A percentile compares a stretch with the other conserved stretches of the same genome.
Conservation (phyloP, 306 rosid species). For the Hippophae rhamnoides region DNA sequence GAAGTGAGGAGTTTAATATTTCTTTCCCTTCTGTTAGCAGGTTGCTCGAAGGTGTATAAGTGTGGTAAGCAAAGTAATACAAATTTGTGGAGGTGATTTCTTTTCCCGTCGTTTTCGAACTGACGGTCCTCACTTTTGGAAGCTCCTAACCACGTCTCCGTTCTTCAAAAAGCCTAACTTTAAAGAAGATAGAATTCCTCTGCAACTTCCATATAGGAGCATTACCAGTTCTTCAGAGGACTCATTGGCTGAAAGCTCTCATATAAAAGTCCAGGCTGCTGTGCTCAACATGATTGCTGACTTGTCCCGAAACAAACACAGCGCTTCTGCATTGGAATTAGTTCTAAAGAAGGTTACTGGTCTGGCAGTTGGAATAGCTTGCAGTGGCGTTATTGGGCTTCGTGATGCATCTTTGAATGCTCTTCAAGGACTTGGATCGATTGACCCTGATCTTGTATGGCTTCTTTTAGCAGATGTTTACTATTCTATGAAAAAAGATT, state of each 20-base stretch:
- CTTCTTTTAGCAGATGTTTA: slow-evolving; percentile 85
- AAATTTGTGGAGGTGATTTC: slow-evolving; percentile 77
- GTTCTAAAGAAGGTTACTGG: slow-evolving; percentile 74
- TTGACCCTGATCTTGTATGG: slow-evolving; percentile 91
- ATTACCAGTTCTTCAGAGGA: slow-evolving; percentile 37
- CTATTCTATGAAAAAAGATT: slow-evolving; percentile 37
- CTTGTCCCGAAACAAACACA: slow-evolving; percentile 45
- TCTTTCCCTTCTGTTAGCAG: slow-evolving; percentile 22
- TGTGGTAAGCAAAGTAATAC: slow-evolving; percentile 46
- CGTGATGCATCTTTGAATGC: slow-evolving; percentile 65
- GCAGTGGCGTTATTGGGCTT: slow-evolving; percentile 69
- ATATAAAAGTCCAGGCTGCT: slow-evolving; percentile 73
- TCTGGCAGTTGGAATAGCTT: slow-evolving; percentile 72
- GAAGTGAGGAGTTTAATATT: not conserved
- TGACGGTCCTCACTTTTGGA: slow-evolving; percentile 74
- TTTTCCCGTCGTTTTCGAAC: slow-evolving; percentile 76
- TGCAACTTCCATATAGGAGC: slow-evolving; percentile 75
- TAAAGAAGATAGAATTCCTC: slow-evolving; percentile 46
- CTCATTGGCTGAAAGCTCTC: slow-evolving; percentile 61
- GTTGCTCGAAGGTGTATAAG: slow-evolving; percentile 62
- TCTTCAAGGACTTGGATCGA: slow-evolving; percentile 65
- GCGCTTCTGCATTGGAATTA: slow-evolving; percentile 57
- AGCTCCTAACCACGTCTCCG: slow-evolving; percentile 61
- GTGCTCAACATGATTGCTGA: slow-evolving; percentile 79
- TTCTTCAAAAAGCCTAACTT: slow-evolving; percentile 33